Evolutionary conservation across 2,329 filamentous ascomycete genomes (phyloP).

Genomic region (Sclerotinia sclerotiorum): DNA sequence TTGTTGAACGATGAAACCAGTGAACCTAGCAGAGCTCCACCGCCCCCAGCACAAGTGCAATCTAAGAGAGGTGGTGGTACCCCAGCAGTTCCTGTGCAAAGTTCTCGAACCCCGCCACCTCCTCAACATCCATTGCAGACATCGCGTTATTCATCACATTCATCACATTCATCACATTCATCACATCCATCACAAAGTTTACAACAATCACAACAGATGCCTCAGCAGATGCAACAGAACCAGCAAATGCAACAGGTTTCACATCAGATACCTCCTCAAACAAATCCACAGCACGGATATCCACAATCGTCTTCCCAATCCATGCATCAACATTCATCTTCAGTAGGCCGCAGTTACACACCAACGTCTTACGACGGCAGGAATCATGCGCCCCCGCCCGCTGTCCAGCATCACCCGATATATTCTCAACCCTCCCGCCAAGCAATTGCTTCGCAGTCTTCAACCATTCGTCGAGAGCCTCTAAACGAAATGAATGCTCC

Average conservation of each 20-base stretch:
- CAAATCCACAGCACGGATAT: conserved; percentile 46
- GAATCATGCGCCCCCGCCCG: conserved; percentile 45
- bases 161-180: conserved; percentile 30
- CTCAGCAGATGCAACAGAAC: conserved; percentile 28
- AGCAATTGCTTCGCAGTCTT: conserved; percentile 34
- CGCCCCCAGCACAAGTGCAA: conserved; percentile 35
- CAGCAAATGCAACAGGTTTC: conserved; percentile 35
- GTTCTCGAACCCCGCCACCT: conserved; percentile 30
- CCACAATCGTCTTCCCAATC: conserved; percentile 50
- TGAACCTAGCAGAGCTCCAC: conserved; percentile 40
- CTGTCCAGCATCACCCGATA: conserved; percentile 41
- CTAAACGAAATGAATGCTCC: conserved; percentile 34
- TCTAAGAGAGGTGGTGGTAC: conserved; percentile 24
- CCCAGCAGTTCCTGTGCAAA: conserved; percentile 33
- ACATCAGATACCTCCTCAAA: conserved; percentile 49
- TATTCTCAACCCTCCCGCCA: conserved; percentile 37
- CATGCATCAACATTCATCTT: conserved; percentile 50
- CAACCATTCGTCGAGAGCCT: conserved; percentile 36
- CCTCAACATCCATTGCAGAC: conserved; percentile 36
- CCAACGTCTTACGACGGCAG: conserved; percentile 36
- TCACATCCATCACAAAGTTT: conserved; percentile 33
- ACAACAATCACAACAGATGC: conserved; percentile 17
- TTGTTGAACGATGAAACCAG: conserved; percentile 57
- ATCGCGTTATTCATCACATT: conserved; percentile 41
- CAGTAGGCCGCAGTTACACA: conserved; percentile 39